phyloP scores from a whole-genome alignment of 176 grass and related monocot species.

The Zizania latifolia region DNA sequence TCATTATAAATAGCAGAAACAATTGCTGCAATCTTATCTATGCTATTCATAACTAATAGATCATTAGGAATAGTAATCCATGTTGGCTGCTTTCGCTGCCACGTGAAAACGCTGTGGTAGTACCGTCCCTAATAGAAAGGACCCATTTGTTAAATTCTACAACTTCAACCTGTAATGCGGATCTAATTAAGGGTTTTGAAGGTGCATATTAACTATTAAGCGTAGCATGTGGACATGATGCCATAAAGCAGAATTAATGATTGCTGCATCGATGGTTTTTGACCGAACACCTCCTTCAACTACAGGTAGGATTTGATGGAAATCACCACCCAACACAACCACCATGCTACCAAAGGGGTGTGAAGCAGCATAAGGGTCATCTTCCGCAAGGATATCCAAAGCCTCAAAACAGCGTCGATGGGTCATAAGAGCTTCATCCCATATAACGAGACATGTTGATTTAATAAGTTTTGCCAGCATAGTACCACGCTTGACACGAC shows the following conservation, averaged over 20 bases:
- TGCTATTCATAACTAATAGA: background rate
- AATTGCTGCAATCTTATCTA: background rate
- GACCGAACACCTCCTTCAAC: background rate
- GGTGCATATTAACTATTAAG: background rate
- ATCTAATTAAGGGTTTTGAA: background rate
- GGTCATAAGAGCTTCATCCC: background rate
- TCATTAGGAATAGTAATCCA: background rate
- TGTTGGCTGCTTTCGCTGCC: background rate
- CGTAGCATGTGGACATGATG: background rate
- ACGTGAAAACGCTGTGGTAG: background rate
- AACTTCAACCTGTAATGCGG: background rate
- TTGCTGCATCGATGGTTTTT: background rate
- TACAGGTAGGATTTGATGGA: background rate
- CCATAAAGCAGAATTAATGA: background rate
- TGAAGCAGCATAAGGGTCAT: background rate
- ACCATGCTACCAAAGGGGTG: background rate
- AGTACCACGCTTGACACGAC: background rate
- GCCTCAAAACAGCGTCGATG: conserved; percentile 11
- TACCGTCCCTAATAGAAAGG: background rate
- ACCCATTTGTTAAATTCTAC: background rate
- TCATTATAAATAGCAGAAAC: background rate
- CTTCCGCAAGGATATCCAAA: background rate
- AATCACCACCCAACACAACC: background rate
- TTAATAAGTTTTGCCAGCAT: background rate
- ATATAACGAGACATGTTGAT: background rate